These are phyloP conservation scores for Paramarasmius palmivorus DNA, from an alignment of 1,284 basidiomycete species.

Conservation along the genomic window DNA sequence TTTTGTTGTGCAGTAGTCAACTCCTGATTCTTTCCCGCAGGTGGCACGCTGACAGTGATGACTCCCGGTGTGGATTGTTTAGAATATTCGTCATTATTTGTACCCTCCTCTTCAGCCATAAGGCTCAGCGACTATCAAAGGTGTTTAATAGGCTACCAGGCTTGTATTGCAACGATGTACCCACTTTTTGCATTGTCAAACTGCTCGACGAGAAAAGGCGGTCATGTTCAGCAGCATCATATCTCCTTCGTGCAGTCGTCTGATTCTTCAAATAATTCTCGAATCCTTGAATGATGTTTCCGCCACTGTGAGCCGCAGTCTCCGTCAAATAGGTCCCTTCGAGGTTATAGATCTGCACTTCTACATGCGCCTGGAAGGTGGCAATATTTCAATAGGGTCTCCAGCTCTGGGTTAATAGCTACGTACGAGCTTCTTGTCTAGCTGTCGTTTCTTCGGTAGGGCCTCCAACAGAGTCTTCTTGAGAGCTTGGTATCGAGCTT, in stretches of 20 bases:
- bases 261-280: conserved; percentile 82
- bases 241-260: conserved; percentile 61
- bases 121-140: conserved; percentile 65
- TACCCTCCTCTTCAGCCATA: conserved; percentile 68
- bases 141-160: not conserved
- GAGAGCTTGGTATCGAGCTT: conserved; percentile 64
- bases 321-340: conserved; percentile 75
- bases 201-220: conserved; percentile 81
- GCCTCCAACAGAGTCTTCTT: conserved; percentile 73
- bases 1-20: conserved; percentile 70
- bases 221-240: conserved; percentile 74
- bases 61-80: conserved; percentile 64
- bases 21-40: conserved; percentile 63
- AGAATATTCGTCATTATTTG: conserved; percentile 57
- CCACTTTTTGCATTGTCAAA: conserved; percentile 68
- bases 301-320: conserved; percentile 69
- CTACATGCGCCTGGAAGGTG: conserved; percentile 63
- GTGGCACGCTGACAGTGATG: conserved; percentile 74
- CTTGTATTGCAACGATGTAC: conserved; percentile 14
- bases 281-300: conserved; percentile 83
- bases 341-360: conserved; percentile 72
- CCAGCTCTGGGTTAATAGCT: conserved; percentile 3
- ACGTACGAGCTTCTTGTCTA: conserved; percentile 74
- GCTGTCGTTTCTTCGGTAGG: conserved; percentile 65
- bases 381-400: not conserved